A percentile compares a stretch with the other conserved stretches of the same genome.
phyloP scores from a whole-genome alignment of 1,284 basidiomycete species.

The Peniophora sp. region DNA sequence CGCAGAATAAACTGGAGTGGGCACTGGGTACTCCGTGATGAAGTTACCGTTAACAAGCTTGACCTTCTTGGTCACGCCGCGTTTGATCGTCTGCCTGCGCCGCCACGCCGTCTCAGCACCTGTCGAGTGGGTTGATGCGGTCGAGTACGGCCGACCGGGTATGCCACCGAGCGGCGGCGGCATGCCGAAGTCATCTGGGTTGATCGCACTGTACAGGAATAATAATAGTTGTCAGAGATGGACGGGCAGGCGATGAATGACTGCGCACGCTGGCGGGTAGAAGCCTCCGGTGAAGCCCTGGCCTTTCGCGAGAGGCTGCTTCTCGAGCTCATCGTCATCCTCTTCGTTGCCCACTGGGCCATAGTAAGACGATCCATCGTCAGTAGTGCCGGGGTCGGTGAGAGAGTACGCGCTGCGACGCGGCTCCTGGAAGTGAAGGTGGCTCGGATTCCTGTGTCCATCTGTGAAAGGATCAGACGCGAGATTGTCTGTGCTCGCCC shows the following conservation, averaged over 20 bases:
- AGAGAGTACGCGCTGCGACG: slow-evolving; percentile 20
- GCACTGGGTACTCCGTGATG: slow-evolving; percentile 84
- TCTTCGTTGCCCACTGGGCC: slow-evolving; percentile 31
- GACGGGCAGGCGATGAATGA: not conserved
- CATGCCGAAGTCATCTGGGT: slow-evolving; percentile 59
- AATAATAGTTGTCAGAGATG: not conserved
- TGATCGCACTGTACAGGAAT: slow-evolving; percentile 36
- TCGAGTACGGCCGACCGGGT: slow-evolving; percentile 31
- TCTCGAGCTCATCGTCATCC: slow-evolving; percentile 65
- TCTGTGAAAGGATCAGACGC: too few species aligned
- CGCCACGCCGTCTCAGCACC: slow-evolving; percentile 72
- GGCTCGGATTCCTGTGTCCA: slow-evolving; percentile 8
- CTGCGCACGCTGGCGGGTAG: slow-evolving; percentile 63
- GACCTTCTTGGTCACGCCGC: slow-evolving; percentile 85
- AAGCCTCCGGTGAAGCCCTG: slow-evolving; percentile 48
- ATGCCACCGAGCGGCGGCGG: slow-evolving; percentile 49
- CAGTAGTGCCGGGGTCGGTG: slow-evolving; percentile 32
- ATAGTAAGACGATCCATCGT: slow-evolving; percentile 50
- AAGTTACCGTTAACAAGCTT: slow-evolving; percentile 90
- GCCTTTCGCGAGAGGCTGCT: slow-evolving; percentile 57
- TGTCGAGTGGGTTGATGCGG: slow-evolving; percentile 55
- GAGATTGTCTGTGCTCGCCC: too few species aligned
- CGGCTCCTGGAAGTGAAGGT: slow-evolving; percentile 55
- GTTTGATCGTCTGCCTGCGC: slow-evolving; percentile 85
- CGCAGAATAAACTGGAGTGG: slow-evolving; percentile 79